phyloP scores from a whole-genome alignment of 257 asterid genomes.

The Rhazya stricta region DNA sequence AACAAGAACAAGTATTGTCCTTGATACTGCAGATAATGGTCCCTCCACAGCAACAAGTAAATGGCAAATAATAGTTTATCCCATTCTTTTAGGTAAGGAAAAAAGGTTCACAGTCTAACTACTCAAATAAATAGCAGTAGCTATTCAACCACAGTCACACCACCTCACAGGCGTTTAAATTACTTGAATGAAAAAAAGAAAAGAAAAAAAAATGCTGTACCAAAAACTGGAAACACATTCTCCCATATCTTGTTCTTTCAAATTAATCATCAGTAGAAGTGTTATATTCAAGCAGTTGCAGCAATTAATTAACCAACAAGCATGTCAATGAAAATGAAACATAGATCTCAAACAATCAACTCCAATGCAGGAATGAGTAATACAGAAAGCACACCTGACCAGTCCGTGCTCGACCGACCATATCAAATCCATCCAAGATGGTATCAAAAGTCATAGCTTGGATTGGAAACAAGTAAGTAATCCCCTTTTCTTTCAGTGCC shows the following conservation, averaged over 20 bases:
- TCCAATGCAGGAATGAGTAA: not conserved
- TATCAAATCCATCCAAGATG: constrained; percentile 71
- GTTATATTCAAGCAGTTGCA: not conserved
- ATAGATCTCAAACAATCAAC: not conserved
- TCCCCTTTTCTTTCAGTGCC: constrained; percentile 54
- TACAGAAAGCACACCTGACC: constrained; percentile 55
- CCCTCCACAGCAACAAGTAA: not conserved
- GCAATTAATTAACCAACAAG: not conserved
- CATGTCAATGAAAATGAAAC: not conserved
- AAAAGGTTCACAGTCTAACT: not conserved
- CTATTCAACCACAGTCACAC: not conserved
- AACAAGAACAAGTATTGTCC: not conserved
- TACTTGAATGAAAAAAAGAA: not conserved
- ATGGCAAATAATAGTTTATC: not conserved
- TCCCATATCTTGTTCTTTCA: not conserved
- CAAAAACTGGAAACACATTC: not conserved
- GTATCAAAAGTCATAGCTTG: constrained; percentile 79
- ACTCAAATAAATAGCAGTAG: not conserved
- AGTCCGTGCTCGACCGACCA: constrained; percentile 91
- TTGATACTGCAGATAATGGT: not conserved
- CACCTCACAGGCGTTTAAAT: not conserved
- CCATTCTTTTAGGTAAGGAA: not conserved
- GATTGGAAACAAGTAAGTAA: constrained; percentile 66
- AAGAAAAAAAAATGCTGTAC: too few relatives aligned
- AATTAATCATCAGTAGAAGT: not conserved